These are phyloP conservation scores for Ceriops zippeliana DNA, from an alignment of 345 rosid genomes.

Conservation along the genomic window DNA sequence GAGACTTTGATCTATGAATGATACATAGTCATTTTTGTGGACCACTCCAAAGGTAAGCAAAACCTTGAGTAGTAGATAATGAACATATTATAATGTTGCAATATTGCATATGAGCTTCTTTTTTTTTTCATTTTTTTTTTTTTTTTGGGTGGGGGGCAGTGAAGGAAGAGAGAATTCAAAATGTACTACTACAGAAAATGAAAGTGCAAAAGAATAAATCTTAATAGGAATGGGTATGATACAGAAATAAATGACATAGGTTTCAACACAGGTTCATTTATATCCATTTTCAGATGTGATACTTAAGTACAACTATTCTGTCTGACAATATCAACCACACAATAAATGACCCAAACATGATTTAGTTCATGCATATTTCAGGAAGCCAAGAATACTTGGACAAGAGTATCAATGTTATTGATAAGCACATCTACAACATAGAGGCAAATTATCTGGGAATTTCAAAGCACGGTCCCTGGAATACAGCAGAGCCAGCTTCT, in stretches of 20 bases:
- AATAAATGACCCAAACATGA: neutral
- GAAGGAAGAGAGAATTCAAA: neutral
- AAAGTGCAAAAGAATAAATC: neutral
- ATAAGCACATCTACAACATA: neutral
- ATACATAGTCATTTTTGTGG: neutral
- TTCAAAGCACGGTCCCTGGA: neutral
- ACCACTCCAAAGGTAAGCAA: neutral
- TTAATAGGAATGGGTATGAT: neutral
- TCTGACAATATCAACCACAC: too few relatives aligned
- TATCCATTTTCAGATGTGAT: too few relatives aligned
- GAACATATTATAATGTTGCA: neutral
- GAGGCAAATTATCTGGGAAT: neutral
- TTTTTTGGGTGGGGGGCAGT: too few relatives aligned
- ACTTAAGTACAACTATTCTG: too few relatives aligned
- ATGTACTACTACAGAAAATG: neutral
- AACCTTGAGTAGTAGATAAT: neutral
- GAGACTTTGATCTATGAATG: slow-evolving; percentile 10
- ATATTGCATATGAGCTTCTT: too few relatives aligned
- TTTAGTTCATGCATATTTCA: neutral
- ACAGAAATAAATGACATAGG: neutral
- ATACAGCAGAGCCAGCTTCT: too few relatives aligned
- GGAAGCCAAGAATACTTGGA: neutral
- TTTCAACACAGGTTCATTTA: too few relatives aligned
- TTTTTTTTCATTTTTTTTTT: too few relatives aligned
- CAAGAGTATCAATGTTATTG: neutral